Percentiles rank a stretch among this genome's conserved stretches.
Conservation (phyloP, 495 filamentous ascomycete genomes). For the Parachaetomium inaequale region DNA sequence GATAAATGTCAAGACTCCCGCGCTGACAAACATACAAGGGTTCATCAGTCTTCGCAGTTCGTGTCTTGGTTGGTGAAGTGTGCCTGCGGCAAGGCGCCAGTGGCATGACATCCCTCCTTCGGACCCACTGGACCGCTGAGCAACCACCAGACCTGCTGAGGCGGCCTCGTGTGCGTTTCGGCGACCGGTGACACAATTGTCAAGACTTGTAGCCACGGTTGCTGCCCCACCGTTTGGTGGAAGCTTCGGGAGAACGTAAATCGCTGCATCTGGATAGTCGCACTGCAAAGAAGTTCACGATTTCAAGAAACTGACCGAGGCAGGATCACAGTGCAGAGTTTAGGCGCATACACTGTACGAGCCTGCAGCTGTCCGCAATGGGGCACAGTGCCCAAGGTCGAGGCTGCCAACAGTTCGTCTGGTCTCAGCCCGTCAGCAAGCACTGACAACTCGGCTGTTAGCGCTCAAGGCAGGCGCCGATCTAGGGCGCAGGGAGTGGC, state of each 20-base stretch:
- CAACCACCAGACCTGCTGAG: conserved; percentile 6
- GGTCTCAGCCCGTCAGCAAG: not conserved
- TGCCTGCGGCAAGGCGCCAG: conserved; percentile 6
- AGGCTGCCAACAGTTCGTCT: not conserved
- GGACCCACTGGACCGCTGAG: not conserved
- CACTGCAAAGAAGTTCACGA: not conserved
- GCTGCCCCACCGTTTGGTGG: not conserved
- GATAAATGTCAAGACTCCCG: too few species aligned
- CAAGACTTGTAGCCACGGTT: not conserved
- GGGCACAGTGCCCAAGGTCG: not conserved
- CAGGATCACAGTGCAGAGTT: not conserved
- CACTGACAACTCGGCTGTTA: not conserved
- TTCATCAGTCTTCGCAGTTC: not conserved
- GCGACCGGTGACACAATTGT: not conserved
- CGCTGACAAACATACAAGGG: too few species aligned
- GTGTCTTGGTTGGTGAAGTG: conserved; percentile 1
- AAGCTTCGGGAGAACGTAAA: not conserved
- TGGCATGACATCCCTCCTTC: not conserved
- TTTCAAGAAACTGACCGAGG: not conserved
- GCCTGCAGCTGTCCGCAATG: not conserved
- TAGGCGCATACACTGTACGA: not conserved
- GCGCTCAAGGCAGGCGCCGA: conserved; percentile 10
- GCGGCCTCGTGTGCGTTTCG: conserved; percentile 10
- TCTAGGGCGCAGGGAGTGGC: conserved; percentile 13
- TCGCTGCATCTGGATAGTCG: not conserved